Evolutionary conservation across 495 filamentous ascomycete species (phyloP), one percentile per base, ranked within the genome.

Genomic region (Penicillium ucsense): DNA sequence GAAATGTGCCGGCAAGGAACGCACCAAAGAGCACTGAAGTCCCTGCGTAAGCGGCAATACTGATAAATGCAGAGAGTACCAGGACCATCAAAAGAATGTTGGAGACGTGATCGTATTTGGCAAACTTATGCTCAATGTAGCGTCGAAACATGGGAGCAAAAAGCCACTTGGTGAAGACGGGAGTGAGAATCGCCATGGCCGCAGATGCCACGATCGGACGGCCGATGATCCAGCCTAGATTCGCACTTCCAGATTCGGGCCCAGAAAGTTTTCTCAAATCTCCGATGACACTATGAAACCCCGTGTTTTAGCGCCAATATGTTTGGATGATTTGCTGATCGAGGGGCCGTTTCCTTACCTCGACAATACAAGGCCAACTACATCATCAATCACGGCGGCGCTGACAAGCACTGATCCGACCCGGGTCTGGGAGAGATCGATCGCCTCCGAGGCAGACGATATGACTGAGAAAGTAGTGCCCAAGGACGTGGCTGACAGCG

Each of bases 351-450:
- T 3, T 7, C 2, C 31, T 31, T 43, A 48, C 46, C 46, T 48
- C 1, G 46, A 40, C 33, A 48, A 32, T n/a, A 90, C 76, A 31
- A 90, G 67, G 0, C 86, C 86, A n/a, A 84, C 72, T 0, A 92
- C 82, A 66, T 89, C 86, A 60, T 90, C 86, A 55, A 92, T 78
- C 66, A 91, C 82, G 27, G 86, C 87, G 3, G 84, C 85, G 47
- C 77, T 80, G 31, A 67, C 56, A 9, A 67, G 59, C 3, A 67
- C 47, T 3, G 64, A 61, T 3, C 64, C 64, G 7, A 67, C 64
- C 20, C 60, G 47, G 5, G 64, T 67, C 32, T 67, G 55, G 0
- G 53, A 50, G 5, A 67, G 55, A 42, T 60, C 54, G 3, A 67
- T 51, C 3, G 52, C 52, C 6, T 41, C 48, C 0, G 64, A 57